These are phyloP conservation scores for Wickerhamomyces sp. DNA, from an alignment of 1,139 yeast species.

Conservation along the genomic window DNA sequence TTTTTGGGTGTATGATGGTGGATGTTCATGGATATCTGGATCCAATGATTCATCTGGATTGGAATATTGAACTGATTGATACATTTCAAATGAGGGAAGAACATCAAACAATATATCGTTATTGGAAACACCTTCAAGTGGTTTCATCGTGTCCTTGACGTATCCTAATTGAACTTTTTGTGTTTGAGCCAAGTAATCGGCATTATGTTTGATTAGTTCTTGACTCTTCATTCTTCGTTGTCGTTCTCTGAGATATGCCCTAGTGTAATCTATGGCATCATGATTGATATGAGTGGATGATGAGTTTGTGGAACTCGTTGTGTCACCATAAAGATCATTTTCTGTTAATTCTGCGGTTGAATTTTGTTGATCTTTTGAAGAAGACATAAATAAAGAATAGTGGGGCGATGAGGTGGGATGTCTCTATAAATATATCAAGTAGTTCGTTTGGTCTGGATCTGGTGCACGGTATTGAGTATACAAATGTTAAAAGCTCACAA, in stretches of 20 bases:
- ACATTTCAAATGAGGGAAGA: slow-evolving; percentile 62
- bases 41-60: slow-evolving; percentile 16
- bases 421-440: too few species aligned
- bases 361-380: too few species aligned
- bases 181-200: background rate
- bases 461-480: too few species aligned
- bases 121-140: slow-evolving; percentile 6
- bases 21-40: slow-evolving; percentile 3
- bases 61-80: slow-evolving; percentile 48
- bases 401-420: too few species aligned
- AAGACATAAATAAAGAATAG: too few species aligned
- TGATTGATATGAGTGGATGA: background rate
- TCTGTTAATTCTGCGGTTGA: too few species aligned
- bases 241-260: slow-evolving; percentile 11
- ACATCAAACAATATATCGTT: slow-evolving; percentile 34
- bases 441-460: too few species aligned
- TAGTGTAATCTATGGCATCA: slow-evolving; percentile 12
- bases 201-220: slow-evolving; percentile 5
- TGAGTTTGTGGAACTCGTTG: too few species aligned
- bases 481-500: too few species aligned
- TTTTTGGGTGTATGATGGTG: slow-evolving; percentile 9
- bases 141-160: background rate
- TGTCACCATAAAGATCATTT: too few species aligned
- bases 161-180: slow-evolving; percentile 4
- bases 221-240: slow-evolving; percentile 8